phyloP scores from a whole-genome alignment of 495 filamentous ascomycete genomes.

The Annulohypoxylon bovei region DNA sequence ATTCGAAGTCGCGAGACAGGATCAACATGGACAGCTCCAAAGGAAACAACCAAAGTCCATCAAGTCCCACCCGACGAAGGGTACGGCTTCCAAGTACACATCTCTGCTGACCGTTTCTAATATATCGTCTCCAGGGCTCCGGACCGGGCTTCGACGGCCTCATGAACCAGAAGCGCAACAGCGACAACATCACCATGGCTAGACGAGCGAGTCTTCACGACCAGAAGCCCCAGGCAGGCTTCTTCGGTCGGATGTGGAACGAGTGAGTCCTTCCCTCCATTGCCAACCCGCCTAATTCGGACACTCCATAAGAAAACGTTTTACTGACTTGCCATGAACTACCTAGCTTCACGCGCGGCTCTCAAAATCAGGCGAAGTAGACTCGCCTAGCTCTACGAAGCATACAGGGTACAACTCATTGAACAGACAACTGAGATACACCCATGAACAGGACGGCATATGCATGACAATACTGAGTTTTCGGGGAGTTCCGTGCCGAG shows the following conservation, averaged over 20 bases:
- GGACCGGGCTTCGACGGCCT: constrained; percentile 54
- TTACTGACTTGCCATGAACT: background rate
- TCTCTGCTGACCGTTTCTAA: background rate
- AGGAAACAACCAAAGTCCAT: constrained; percentile 1
- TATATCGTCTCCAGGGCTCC: constrained; percentile 43
- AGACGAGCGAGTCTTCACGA: constrained; percentile 57
- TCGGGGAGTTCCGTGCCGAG: background rate
- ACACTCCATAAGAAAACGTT: background rate
- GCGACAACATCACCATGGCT: constrained; percentile 51
- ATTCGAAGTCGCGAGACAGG: background rate
- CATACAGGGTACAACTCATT: background rate
- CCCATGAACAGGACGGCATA: background rate
- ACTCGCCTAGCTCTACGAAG: background rate
- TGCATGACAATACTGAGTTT: background rate
- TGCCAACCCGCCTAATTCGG: background rate
- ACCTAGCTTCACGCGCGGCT: constrained; percentile 44
- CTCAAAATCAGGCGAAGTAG: constrained; percentile 36
- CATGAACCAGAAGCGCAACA: constrained; percentile 54
- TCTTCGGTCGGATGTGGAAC: constrained; percentile 60
- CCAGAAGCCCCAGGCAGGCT: constrained; percentile 53
- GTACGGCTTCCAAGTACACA: constrained; percentile 19
- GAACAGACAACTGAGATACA: no score
- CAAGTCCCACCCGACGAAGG: constrained; percentile 39
- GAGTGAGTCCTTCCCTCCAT: constrained; percentile 44
- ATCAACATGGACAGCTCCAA: constrained; percentile 43